phyloP scores from a whole-genome alignment of 148 eudicot species.

The Cornus controversa region DNA sequence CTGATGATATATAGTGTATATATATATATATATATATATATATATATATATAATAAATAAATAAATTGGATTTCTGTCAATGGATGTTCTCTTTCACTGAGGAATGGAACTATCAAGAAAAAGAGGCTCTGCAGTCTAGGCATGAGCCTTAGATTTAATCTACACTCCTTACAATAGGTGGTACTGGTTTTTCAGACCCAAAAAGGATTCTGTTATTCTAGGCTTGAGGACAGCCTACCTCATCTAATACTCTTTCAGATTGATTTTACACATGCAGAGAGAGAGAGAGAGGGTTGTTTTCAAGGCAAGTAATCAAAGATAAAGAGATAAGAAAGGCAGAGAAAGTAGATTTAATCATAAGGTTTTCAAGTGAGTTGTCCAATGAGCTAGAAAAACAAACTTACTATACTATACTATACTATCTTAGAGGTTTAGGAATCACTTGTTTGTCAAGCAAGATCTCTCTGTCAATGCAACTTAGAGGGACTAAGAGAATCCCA shows the following conservation, averaged over 20 bases:
- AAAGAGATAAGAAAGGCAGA: slow-evolving; percentile 4
- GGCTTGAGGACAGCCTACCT: slow-evolving; percentile 11
- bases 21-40: too few relatives aligned
- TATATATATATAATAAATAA: neutral
- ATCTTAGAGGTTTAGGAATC: slow-evolving; percentile 24
- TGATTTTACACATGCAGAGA: neutral
- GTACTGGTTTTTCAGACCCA: slow-evolving; percentile 14
- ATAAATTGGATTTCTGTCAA: too few relatives aligned
- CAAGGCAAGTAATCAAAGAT: neutral
- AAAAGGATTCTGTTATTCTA: slow-evolving; percentile 4
- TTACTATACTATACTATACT: neutral
- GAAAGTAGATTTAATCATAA: neutral
- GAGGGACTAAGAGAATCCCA: slow-evolving; percentile 26
- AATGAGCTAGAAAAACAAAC: slow-evolving; percentile 6
- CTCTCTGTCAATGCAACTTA: slow-evolving; percentile 14
- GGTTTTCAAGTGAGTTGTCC: slow-evolving; percentile 45
- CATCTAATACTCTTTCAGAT: neutral
- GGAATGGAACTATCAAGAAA: slow-evolving; percentile 11
- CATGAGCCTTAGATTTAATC: slow-evolving; percentile 9
- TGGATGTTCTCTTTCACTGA: slow-evolving; percentile 5
- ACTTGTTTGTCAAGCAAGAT: slow-evolving; percentile 60
- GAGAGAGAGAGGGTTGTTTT: neutral
- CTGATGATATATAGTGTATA: too few relatives aligned
- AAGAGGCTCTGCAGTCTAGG: slow-evolving; percentile 22
- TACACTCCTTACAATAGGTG: neutral